These are phyloP conservation scores for Ceratocystis cacaofunesta DNA, from an alignment of 2,329 filamentous ascomycete genomes.

Conservation along the genomic window DNA sequence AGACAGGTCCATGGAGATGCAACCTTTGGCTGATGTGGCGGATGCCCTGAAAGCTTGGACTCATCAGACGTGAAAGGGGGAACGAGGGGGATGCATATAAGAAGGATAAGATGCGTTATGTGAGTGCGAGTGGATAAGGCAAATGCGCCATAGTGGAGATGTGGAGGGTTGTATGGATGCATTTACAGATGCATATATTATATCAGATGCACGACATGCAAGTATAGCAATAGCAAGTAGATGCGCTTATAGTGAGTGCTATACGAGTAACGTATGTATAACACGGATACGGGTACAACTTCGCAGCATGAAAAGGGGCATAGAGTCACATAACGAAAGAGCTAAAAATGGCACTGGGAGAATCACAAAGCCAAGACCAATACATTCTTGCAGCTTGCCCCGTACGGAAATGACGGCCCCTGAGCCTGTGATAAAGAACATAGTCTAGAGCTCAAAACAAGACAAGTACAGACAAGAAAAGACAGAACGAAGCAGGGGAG, in stretches of 20 bases:
- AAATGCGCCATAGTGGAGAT: not conserved
- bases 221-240: too few relatives aligned
- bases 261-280: too few relatives aligned
- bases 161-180: not conserved
- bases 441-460: not conserved
- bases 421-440: not conserved
- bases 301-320: not conserved
- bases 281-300: too few relatives aligned
- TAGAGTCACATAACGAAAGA: not conserved
- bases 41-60: not conserved
- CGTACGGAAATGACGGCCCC: slow-evolving; percentile 1
- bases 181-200: not conserved
- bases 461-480: not conserved
- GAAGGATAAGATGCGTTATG: not conserved
- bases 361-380: not conserved
- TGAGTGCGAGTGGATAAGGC: not conserved
- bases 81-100: not conserved
- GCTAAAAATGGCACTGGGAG: not conserved
- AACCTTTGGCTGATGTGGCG: not conserved
- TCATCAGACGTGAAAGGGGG: not conserved
- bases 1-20: not conserved
- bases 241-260: too few relatives aligned
- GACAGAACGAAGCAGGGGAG: not conserved
- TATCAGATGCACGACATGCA: too few relatives aligned
- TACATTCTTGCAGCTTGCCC: not conserved